These are phyloP conservation scores for Agrostemma githago DNA, from an alignment of 148 eudicot species.

Conservation along the genomic window DNA sequence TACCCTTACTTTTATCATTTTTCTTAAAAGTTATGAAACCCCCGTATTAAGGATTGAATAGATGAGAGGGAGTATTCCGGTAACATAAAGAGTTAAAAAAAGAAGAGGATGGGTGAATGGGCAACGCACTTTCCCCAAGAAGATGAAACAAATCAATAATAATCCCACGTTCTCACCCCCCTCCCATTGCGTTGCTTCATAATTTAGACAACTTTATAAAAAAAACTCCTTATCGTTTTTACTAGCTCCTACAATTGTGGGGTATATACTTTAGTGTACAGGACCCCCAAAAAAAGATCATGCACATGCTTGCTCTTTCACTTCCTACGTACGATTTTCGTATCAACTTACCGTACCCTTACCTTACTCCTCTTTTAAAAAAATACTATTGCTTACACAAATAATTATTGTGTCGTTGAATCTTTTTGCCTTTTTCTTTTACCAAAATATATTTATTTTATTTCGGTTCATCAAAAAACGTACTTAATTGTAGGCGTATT, in stretches of 20 bases:
- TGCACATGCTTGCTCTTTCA: slow-evolving; percentile 21
- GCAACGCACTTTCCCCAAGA: slow-evolving; percentile 31
- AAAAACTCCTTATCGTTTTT: slow-evolving; percentile 18
- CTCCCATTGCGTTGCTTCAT: slow-evolving; percentile 15
- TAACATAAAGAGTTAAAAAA: neutral
- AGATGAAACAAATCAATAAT: slow-evolving; percentile 23
- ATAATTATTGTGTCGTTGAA: neutral
- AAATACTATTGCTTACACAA: neutral
- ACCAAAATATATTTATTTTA: neutral
- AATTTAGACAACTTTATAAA: neutral
- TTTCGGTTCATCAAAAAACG: no score
- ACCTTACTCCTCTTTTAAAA: neutral
- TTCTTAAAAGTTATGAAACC: no score
- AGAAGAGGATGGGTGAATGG: slow-evolving; percentile 22
- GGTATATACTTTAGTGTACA: neutral
- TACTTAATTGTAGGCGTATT: no score
- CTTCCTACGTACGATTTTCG: slow-evolving; percentile 27
- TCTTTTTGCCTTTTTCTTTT: neutral
- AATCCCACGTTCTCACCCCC: neutral
- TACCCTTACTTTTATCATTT: no score
- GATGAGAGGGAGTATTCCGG: no score
- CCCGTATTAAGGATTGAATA: no score
- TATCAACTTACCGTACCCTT: slow-evolving; percentile 4
- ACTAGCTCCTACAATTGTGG: slow-evolving; percentile 3
- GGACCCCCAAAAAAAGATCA: slow-evolving; percentile 20